Base-by-base conservation (phyloP, 768 basidiomycete species). In the Roridomyces roridus region DNA sequence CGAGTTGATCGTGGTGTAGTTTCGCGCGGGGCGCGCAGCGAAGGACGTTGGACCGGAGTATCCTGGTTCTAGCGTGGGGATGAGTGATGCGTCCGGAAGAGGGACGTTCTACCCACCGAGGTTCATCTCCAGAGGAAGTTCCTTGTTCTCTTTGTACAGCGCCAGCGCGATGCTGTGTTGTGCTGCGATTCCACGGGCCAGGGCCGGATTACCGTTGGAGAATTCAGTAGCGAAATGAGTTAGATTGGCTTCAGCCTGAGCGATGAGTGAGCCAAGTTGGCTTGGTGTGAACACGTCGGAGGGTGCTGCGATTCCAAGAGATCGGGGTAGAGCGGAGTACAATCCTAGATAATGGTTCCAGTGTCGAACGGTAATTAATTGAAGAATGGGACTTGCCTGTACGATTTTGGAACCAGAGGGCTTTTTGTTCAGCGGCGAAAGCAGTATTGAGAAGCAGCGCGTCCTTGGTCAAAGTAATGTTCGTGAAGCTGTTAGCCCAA, bases 401-500 rank as follows among this genome's bases (percentile, higher is more conserved):
- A 7, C 70, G 67, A 43, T 70, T 72, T 12, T 62, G 47, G 44
- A 65, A 64, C 71, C 72, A 74, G 6, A 70, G 57, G 2, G 55
- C 57, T 14, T 56, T 6, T 45, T 74, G 73, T 25, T 67, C 63
- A 6, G 56, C 42, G 14, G 53, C 49, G 18, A 72, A 68, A 0
- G 47, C 42, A 3, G 67, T 57, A 39, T 74, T 68, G 21, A 65
- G 46, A 2, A 59, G 46, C 2, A 73, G 49, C 14, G 53, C 52
- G 36, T 73, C 72, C 25, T 67, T 70, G 0, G 71, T 73, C 1
- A 70, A 72, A 72, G 65, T 65, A 21, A 66, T 65, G 20, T 71
- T 72, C 1, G 73, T 71, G 52, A 71, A 71, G 0, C 67, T 63
- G 45, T 70, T 74, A 2, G 69, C 70, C 67, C 69, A 74, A 35